Conservation (phyloP, 2,329 filamentous ascomycete genomes). For the Thielaviopsis euricoi region DNA sequence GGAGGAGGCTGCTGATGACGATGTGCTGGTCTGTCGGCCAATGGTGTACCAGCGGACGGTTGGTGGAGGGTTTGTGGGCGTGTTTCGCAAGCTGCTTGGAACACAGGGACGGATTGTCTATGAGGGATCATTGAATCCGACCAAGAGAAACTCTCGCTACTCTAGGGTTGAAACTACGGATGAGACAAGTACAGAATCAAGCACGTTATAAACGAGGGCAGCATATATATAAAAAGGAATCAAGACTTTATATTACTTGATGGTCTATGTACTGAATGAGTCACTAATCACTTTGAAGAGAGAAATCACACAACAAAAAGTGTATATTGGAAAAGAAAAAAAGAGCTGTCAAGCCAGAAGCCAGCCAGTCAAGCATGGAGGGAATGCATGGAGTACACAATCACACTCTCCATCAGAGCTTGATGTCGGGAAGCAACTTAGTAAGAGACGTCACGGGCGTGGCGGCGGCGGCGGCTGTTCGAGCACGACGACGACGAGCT, state of each 20-base stretch:
- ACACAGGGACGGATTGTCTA: not conserved
- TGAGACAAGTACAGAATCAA: not conserved
- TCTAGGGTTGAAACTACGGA: not conserved
- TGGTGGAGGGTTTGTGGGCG: slow-evolving; percentile 25
- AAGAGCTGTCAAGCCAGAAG: not conserved
- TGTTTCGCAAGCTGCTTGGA: slow-evolving; percentile 20
- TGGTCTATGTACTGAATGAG: too few relatives aligned
- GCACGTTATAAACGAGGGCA: not conserved
- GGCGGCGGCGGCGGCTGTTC: slow-evolving; percentile 2
- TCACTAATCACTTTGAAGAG: too few relatives aligned
- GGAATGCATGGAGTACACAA: not conserved
- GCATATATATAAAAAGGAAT: too few relatives aligned
- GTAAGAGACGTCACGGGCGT: slow-evolving; percentile 2
- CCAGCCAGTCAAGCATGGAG: not conserved
- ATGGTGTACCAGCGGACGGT: slow-evolving; percentile 24
- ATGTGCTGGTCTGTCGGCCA: slow-evolving; percentile 25
- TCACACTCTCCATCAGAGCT: not conserved
- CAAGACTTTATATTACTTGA: too few relatives aligned
- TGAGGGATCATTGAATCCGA: slow-evolving; percentile 1
- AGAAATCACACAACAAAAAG: too few relatives aligned
- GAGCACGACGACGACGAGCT: not conserved
- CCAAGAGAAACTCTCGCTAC: not conserved
- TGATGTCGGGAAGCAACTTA: not conserved
- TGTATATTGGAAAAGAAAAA: not conserved
- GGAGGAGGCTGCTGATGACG: slow-evolving; percentile 10